Evolutionary conservation across 352 stramenopile genomes (phyloP), one percentile per base, ranked within the genome.

Genomic region (Pythium dissimile): DNA sequence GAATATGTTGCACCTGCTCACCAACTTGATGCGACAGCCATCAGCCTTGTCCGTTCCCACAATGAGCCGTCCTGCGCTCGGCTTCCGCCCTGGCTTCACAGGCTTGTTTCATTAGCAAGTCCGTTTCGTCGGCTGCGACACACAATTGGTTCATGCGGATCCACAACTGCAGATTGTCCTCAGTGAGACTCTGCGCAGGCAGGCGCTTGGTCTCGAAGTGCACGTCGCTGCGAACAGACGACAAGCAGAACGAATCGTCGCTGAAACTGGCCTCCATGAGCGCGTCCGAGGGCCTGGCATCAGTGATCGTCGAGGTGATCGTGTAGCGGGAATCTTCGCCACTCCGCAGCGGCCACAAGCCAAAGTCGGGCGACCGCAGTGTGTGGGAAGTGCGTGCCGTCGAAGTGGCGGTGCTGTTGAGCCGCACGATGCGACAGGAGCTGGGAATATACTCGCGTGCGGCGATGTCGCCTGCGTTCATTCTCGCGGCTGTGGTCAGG

Each of bases 131-230:
- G 13, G 42, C 44, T 2, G 53, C 27, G 15, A 53, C n/a, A 9
- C 53, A 43, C 20, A 61, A 43, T 31, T 53, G 39, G 20, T 59
- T 59, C 51, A 59, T 59, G 1, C 31, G 42, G 5, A 32, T 20
- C 51, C 51, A 59, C 38, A 51, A 24, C 4, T 59, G 37, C 5
- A 51, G 35, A 15, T 59, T 27, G 7, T 32, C 11, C n/a, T 42
- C 26, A 23, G 42, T 34, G 18, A 42, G 13, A 18, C 28, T 20
- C 15, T 18, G 38, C 28, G 1, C 24, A 13, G 27, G 32, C 8
- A 41, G 24, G 15, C 13, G 5, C 37, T 24, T 39, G 15, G 37
- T 34, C 6, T 12, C 27, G 15, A 24, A 18, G 3, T 26, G 49
- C 47, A 16, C 7, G 26, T 28, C 41, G 45, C 10, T 28, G 16